These are phyloP conservation scores for Tribonema minus DNA, from an alignment of 108 stramenopile species.

Conservation along the genomic window DNA sequence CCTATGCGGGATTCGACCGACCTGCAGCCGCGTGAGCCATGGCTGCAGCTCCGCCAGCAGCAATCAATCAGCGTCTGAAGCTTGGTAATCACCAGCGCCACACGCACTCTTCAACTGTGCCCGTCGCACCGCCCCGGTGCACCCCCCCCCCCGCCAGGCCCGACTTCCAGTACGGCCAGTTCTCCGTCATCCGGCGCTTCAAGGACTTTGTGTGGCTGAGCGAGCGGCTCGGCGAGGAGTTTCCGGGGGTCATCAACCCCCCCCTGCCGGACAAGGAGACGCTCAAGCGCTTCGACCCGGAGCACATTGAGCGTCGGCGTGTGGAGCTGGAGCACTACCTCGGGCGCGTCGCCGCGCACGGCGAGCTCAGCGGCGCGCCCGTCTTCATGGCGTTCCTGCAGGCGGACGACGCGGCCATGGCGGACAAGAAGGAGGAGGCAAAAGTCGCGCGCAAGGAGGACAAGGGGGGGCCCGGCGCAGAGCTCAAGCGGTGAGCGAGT, in stretches of 20 bases:
- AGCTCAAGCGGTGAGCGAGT: no score
- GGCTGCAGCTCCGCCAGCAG: neutral
- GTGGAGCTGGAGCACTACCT: conserved; percentile 76
- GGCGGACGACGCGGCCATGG: conserved; percentile 82
- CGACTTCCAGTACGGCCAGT: conserved; percentile 37
- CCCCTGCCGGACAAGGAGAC: conserved; percentile 93
- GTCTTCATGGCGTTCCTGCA: conserved; percentile 78
- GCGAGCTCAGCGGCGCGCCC: conserved; percentile 72
- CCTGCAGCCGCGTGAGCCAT: neutral
- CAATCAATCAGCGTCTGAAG: neutral
- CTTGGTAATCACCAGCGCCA: neutral
- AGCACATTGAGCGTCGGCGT: conserved; percentile 52
- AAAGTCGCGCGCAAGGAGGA: conserved; percentile 23
- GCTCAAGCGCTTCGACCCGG: conserved; percentile 75
- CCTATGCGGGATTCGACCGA: neutral
- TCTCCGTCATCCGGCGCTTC: conserved; percentile 76
- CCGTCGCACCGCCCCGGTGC: neutral
- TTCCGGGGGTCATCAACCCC: conserved; percentile 89
- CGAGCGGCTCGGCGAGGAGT: conserved; percentile 71
- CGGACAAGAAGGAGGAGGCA: conserved; percentile 52
- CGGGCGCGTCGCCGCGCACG: conserved; percentile 76
- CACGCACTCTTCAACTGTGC: neutral
- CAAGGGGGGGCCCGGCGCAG: no score
- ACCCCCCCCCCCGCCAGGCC: neutral
- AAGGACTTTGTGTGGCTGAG: conserved; percentile 92